Evolutionary conservation across 495 filamentous ascomycete genomes (phyloP), one percentile per base, ranked within the genome.

Genomic region (Barbatosphaeria neglecta): DNA sequence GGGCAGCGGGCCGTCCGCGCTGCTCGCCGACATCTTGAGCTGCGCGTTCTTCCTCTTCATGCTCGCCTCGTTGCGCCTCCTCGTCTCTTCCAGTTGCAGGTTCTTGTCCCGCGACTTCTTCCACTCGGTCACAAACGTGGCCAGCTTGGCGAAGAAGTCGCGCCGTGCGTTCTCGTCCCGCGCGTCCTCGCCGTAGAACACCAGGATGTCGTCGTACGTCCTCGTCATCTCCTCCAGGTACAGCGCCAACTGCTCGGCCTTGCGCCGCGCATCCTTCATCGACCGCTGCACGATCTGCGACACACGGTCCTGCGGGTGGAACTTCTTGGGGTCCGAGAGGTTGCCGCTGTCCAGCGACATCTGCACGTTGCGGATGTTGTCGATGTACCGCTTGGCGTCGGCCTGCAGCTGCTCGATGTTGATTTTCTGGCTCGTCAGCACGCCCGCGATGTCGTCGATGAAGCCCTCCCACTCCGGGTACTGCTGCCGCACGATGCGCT

Each of bases 91-190:
- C 47, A 90, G 61, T 28, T 73, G 59, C 18, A 89, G 65, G 65
- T 98, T 98, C 80, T 96, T 98, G 57, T 88, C 83, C 44, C 81
- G 79, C 37, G 87, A 93, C 78, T 84, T 88, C 85, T 88, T 95
- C 85, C 90, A 98, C 65, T 96, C 93, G 20, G 70, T 67, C 51
- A 98, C 78, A 70, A 98, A 98, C 18, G 75, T 64, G n/a, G 89
- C 88, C 54, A 98, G 76, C 69, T 97, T 97, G 42, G 82, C 74
- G 55, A 98, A 98, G 76, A 98, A 98, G 59, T 95, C 90, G 50
- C 93, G 77, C 45, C 90, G 79, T n/a, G 89, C 86, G 60, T 86
- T 92, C 25, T 98, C 92, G 60, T 98, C 93, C 15, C 74, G 72
- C 27, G 83, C 81, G 60, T 98, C 93, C 65, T 98, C 92, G 47